Conservation (phyloP, 169 alveolate species). For the Hammondia hammondi region DNA sequence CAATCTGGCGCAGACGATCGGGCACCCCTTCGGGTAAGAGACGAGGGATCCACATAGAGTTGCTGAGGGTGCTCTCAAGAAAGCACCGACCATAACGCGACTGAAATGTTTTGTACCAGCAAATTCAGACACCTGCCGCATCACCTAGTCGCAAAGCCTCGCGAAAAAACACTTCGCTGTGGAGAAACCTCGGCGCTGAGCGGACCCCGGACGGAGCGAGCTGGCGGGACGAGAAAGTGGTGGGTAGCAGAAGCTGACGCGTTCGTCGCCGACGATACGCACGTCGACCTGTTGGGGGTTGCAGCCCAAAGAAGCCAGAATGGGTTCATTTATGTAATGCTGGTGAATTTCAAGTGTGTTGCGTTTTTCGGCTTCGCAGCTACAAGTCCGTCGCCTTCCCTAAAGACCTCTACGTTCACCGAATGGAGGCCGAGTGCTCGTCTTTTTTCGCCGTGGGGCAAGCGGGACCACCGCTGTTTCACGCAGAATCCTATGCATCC, state of each 20-base stretch:
- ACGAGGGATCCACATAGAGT: not conserved
- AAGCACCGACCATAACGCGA: too few relatives aligned
- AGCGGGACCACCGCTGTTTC: not conserved
- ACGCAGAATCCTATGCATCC: not conserved
- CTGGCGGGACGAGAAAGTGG: too few relatives aligned
- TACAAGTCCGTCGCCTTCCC: conserved; percentile 61
- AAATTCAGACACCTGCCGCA: too few relatives aligned
- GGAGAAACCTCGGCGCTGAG: too few relatives aligned
- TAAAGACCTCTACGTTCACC: conserved; percentile 44
- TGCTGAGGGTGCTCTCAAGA: too few relatives aligned
- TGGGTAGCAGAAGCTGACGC: too few relatives aligned
- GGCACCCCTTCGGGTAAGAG: conserved; percentile 62
- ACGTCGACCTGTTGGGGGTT: not conserved
- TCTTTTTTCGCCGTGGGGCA: conserved; percentile 60
- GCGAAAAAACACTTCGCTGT: too few relatives aligned
- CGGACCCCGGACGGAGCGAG: too few relatives aligned
- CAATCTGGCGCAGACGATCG: conserved; percentile 47
- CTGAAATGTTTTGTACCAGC: too few relatives aligned
- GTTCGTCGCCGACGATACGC: not conserved
- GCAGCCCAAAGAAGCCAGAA: not conserved
- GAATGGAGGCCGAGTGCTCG: conserved; percentile 58
- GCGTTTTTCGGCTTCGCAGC: not conserved
- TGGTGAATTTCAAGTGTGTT: not conserved
- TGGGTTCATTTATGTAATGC: not conserved
- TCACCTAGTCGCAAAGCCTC: too few relatives aligned